These are phyloP conservation scores for Apiospora pterosperma DNA, from an alignment of 2,329 filamentous ascomycete species.

Conservation along the genomic window DNA sequence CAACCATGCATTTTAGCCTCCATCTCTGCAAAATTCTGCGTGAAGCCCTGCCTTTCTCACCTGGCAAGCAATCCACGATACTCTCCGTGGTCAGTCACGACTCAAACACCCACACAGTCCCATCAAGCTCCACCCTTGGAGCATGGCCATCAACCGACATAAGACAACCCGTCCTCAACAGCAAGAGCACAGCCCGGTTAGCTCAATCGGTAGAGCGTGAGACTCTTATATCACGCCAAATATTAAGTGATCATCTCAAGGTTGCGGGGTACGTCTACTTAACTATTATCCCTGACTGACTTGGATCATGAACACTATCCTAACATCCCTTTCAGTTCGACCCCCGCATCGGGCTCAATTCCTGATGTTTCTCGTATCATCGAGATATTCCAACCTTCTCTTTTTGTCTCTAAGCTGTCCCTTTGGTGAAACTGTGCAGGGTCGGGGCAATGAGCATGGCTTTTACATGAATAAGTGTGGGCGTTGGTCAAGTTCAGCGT, in stretches of 20 bases:
- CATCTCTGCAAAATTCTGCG: not conserved
- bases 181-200: constrained; percentile 53
- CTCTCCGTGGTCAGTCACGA: not conserved
- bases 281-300: no score
- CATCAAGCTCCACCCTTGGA: not conserved
- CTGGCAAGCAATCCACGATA: not conserved
- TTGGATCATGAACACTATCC: no score
- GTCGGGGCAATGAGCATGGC: not conserved
- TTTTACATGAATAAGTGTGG: not conserved
- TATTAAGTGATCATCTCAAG: not conserved
- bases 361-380: constrained; percentile 14
- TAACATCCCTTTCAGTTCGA: no score
- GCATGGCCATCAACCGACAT: not conserved
- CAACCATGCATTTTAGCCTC: not conserved
- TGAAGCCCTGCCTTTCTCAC: not conserved
- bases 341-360: constrained; percentile 40
- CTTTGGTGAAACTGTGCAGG: not conserved
- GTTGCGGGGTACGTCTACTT: no score
- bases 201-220: constrained; percentile 70
- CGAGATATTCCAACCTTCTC: not conserved
- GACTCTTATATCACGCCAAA: constrained; percentile 46
- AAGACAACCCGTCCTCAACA: no score
- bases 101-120: not conserved
- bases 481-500: not conserved
- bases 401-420: not conserved